Conservation (phyloP, 176 grass and related monocot genomes). For the Phoenix roebelenii region DNA sequence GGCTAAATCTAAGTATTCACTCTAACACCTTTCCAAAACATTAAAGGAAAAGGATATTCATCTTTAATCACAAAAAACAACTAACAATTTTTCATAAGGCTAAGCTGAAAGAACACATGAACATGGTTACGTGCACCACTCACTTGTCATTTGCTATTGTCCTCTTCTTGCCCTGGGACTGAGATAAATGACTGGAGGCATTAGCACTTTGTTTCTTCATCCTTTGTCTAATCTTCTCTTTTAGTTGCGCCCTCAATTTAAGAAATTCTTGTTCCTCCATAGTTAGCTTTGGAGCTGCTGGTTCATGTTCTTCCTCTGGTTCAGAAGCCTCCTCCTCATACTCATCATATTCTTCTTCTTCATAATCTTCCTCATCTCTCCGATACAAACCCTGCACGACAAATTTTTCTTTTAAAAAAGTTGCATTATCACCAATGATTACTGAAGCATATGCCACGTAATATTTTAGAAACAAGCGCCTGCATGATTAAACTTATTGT, state of each 20-base stretch:
- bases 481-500: no score
- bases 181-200: background rate
- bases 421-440: no score
- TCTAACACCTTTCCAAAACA: no score
- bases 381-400: background rate
- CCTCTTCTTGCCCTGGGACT: background rate
- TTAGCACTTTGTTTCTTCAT: conserved; percentile 2
- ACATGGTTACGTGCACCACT: background rate
- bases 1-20: no score
- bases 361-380: conserved; percentile 5
- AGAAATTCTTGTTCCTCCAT: conserved; percentile 14
- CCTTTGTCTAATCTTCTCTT: conserved; percentile 1
- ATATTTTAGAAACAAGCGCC: no score
- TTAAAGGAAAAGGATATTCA: no score
- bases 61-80: no score
- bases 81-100: no score
- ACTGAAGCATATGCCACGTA: no score
- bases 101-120: no score
- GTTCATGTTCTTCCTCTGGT: background rate
- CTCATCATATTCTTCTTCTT: conserved; percentile 12
- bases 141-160: background rate
- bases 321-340: conserved; percentile 15
- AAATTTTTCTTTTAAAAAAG: no score
- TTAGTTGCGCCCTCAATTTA: conserved; percentile 7
- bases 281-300: conserved; percentile 3